A percentile compares a stretch with the other conserved stretches of the same genome.
phyloP scores from a whole-genome alignment of 441 rosid genomes.

The Euphorbia schlechtendalii region DNA sequence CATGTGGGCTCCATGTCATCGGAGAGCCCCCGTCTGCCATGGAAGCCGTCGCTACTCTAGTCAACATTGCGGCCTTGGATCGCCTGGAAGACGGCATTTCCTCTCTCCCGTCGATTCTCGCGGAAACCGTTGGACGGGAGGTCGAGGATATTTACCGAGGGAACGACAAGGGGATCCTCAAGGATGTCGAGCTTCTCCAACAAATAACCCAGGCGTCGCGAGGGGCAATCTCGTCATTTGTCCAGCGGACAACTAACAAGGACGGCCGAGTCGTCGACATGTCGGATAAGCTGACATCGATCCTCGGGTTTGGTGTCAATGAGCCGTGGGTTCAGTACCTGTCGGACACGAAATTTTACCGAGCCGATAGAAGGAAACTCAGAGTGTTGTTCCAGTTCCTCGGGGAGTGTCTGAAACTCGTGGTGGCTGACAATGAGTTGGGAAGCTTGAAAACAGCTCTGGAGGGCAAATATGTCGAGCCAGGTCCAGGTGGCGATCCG shows the following conservation, averaged over 20 bases:
- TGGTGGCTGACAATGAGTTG: slow-evolving; percentile 89
- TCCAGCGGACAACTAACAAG: slow-evolving; percentile 63
- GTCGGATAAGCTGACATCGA: slow-evolving; percentile 55
- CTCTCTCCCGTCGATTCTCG: slow-evolving; percentile 78
- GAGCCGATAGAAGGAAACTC: slow-evolving; percentile 81
- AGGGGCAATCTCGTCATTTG: slow-evolving; percentile 76
- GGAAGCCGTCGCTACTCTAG: slow-evolving; percentile 99
- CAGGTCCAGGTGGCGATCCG: slow-evolving; percentile 99
- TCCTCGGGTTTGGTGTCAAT: slow-evolving; percentile 93
- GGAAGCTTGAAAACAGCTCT: slow-evolving; percentile 95
- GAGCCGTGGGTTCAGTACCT: slow-evolving; percentile 95
- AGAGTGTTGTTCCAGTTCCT: slow-evolving; percentile 70
- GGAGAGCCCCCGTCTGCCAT: slow-evolving; percentile 98
- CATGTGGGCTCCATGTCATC: slow-evolving; percentile 94
- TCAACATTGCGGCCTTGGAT: slow-evolving; percentile 88
- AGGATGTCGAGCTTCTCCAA: slow-evolving; percentile 93
- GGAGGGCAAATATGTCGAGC: slow-evolving; percentile 93
- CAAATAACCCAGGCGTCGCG: slow-evolving; percentile 95
- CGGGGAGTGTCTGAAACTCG: slow-evolving; percentile 78
- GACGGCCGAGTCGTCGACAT: slow-evolving; percentile 93
- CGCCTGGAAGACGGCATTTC: slow-evolving; percentile 79
- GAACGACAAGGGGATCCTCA: slow-evolving; percentile 80
- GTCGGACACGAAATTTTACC: slow-evolving; percentile 79
- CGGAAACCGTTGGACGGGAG: slow-evolving; percentile 70
- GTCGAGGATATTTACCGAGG: slow-evolving; percentile 86